Conservation (phyloP, 768 basidiomycete genomes). For the Pleurotus tuoliensis region DNA sequence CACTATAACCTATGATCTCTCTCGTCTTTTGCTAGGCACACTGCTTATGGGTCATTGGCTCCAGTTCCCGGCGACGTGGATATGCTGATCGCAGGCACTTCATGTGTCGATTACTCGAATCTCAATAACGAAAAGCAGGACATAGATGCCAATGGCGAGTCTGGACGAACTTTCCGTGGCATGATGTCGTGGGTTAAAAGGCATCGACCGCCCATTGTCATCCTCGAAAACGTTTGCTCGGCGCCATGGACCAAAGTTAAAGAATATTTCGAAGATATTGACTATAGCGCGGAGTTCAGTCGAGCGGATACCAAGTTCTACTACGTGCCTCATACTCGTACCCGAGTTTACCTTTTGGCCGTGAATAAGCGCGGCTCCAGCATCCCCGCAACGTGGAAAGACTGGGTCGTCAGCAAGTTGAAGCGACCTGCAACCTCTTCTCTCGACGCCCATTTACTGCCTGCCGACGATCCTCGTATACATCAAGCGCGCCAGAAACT, state of each 20-base stretch:
- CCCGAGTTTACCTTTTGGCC: conserved; percentile 83
- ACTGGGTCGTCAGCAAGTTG: conserved; percentile 54
- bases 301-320: conserved; percentile 85
- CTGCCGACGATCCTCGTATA: conserved; percentile 88
- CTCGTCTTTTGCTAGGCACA: conserved; percentile 51
- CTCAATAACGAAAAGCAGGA: conserved; percentile 91
- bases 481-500: conserved; percentile 85
- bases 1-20: not conserved
- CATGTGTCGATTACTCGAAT: conserved; percentile 96
- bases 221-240: conserved; percentile 90
- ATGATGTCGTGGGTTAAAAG: conserved; percentile 92
- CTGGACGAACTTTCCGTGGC: conserved; percentile 88
- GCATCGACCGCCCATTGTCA: conserved; percentile 86
- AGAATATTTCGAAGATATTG: conserved; percentile 66
- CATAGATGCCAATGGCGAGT: conserved; percentile 87
- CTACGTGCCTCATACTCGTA: conserved; percentile 94
- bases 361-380: conserved; percentile 59
- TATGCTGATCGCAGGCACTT: conserved; percentile 89
- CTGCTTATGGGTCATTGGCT: conserved; percentile 85
- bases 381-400: conserved; percentile 69
- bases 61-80: conserved; percentile 90
- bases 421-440: conserved; percentile 85
- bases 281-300: conserved; percentile 67
- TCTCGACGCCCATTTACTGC: conserved; percentile 87
- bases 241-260: conserved; percentile 85